Conservation (phyloP, 208 protist species). For the Leishmania mexicana region DNA sequence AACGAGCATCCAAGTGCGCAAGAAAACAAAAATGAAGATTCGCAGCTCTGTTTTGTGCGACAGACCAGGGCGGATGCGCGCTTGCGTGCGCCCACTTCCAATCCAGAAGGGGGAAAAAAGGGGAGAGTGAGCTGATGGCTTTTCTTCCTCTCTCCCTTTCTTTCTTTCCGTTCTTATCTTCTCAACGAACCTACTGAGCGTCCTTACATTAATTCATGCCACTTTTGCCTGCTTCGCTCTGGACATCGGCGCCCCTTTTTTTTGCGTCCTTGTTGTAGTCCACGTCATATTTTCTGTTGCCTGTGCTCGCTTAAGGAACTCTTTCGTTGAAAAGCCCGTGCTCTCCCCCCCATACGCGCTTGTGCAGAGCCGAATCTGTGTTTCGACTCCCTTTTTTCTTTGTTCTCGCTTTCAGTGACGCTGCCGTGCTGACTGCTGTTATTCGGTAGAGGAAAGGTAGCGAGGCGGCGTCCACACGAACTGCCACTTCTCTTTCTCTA, state of each 20-base stretch:
- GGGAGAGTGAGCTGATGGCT: background rate
- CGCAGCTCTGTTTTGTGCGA: background rate
- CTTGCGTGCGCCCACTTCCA: background rate
- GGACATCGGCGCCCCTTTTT: background rate
- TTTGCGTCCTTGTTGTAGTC: background rate
- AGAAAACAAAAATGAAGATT: no score
- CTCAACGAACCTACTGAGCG: background rate
- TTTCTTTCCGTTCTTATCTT: background rate
- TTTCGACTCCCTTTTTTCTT: background rate
- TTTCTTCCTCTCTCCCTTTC: background rate
- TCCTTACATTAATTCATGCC: background rate
- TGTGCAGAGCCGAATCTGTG: background rate
- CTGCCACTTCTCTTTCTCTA: constrained; percentile 4
- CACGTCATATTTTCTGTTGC: background rate
- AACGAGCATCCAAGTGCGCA: background rate
- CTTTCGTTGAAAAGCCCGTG: background rate
- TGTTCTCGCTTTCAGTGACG: background rate
- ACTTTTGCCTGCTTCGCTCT: background rate
- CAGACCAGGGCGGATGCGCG: background rate
- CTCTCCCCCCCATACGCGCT: background rate
- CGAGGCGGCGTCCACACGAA: background rate
- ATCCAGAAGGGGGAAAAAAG: background rate
- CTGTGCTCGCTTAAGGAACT: background rate
- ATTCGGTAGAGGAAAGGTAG: background rate
- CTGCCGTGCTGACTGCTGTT: background rate